Conservation (phyloP, 768 basidiomycete species). For the Postia placenta region DNA sequence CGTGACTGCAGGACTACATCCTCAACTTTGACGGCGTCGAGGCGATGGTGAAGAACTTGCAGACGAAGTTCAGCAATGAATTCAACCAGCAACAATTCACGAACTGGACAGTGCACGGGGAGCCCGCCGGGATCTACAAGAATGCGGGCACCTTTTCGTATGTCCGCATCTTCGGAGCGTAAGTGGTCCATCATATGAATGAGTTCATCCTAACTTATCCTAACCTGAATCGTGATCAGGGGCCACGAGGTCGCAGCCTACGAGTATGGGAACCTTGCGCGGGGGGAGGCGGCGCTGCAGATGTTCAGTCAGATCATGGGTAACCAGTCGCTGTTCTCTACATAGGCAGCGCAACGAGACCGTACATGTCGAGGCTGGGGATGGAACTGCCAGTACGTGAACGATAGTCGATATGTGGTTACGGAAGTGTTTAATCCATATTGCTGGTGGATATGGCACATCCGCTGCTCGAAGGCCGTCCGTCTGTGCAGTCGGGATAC, state of each 20-base stretch:
- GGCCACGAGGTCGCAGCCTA: constrained; percentile 27
- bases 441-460: too few relatives aligned
- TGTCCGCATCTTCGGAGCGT: constrained; percentile 37
- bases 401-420: too few relatives aligned
- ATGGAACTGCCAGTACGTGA: too few relatives aligned
- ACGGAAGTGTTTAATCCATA: too few relatives aligned
- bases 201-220: not conserved
- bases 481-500: too few relatives aligned
- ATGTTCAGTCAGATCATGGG: constrained; percentile 29
- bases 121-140: constrained; percentile 47
- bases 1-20: constrained; percentile 46
- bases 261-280: constrained; percentile 16
- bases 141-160: constrained; percentile 56
- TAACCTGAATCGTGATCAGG: constrained; percentile 1
- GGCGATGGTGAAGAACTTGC: constrained; percentile 46
- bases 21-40: constrained; percentile 52
- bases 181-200: constrained; percentile 4
- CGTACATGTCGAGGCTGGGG: too few relatives aligned
- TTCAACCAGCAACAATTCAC: constrained; percentile 39
- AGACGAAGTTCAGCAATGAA: constrained; percentile 37
- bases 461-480: too few relatives aligned
- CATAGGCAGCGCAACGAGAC: too few relatives aligned
- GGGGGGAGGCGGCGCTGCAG: constrained; percentile 22
- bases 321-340: constrained; percentile 19
- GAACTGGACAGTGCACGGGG: constrained; percentile 45